Conservation (phyloP, 768 basidiomycete species). For the Phaffia australis region DNA sequence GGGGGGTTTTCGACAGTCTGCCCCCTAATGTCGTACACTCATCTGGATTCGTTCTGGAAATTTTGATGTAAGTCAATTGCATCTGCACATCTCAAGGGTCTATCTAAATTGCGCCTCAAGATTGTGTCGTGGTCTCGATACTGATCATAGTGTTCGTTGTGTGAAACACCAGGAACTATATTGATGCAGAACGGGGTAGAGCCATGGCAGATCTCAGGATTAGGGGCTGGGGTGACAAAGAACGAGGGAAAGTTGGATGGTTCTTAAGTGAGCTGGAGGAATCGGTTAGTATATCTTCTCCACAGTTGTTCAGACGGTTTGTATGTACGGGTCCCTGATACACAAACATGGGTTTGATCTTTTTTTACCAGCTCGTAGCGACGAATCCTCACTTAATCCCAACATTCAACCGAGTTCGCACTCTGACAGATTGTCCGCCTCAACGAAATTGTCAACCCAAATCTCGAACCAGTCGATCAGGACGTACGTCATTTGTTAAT, state of each 20-base stretch:
- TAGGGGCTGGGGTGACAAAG: constrained; percentile 14
- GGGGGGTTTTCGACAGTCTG: constrained; percentile 11
- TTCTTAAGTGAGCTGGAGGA: constrained; percentile 14
- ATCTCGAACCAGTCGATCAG: no score
- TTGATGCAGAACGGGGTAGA: constrained; percentile 14
- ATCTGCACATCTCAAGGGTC: no score
- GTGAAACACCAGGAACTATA: neutral
- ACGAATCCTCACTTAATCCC: constrained; percentile 14
- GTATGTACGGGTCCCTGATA: neutral
- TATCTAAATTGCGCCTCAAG: no score
- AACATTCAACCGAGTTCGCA: constrained; percentile 10
- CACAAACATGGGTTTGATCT: neutral
- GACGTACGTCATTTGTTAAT: no score
- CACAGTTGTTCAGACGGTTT: neutral
- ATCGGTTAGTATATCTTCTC: neutral
- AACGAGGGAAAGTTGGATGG: constrained; percentile 19
- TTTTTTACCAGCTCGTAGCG: constrained; percentile 8
- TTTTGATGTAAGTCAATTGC: constrained; percentile 4
- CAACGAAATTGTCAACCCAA: neutral
- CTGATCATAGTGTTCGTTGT: no score
- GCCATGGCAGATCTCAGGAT: constrained; percentile 4
- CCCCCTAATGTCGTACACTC: constrained; percentile 9
- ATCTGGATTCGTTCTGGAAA: constrained; percentile 13
- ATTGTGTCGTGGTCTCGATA: no score
- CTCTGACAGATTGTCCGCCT: constrained; percentile 20